A percentile compares a stretch with the other conserved stretches of the same genome.
These are phyloP conservation scores for Bacidia gigantensis DNA, from an alignment of 495 filamentous ascomycete species.

Conservation along the genomic window DNA sequence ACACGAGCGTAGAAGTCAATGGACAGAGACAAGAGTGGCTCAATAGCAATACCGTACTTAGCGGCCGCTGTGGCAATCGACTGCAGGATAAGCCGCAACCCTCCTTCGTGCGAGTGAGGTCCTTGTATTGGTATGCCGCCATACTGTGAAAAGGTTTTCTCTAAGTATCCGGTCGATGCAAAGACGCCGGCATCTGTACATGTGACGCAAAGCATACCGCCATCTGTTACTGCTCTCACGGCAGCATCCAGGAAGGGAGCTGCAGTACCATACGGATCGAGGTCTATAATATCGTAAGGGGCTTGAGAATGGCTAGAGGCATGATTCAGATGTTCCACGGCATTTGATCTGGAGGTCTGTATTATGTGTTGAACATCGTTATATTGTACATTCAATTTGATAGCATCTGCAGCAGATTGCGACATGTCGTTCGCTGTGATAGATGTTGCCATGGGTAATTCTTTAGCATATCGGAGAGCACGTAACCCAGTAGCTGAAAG, in stretches of 20 bases:
- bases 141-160: constrained; percentile 86
- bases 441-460: constrained; percentile 68
- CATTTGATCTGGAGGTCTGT: constrained; percentile 59
- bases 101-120: constrained; percentile 72
- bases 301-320: not conserved
- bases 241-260: constrained; percentile 84
- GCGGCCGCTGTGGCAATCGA: constrained; percentile 63
- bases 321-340: constrained; percentile 78
- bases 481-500: constrained; percentile 89
- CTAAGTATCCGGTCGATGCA: constrained; percentile 81
- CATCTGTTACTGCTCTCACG: constrained; percentile 67
- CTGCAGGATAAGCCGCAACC: constrained; percentile 73
- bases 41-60: constrained; percentile 78
- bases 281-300: constrained; percentile 88
- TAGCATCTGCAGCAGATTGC: constrained; percentile 59
- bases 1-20: constrained; percentile 93
- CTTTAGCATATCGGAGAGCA: constrained; percentile 80
- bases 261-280: constrained; percentile 91
- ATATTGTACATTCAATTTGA: constrained; percentile 68
- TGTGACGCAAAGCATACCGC: constrained; percentile 84
- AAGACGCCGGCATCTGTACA: constrained; percentile 92
- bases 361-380: constrained; percentile 63
- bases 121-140: constrained; percentile 80
- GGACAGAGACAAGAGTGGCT: constrained; percentile 80
- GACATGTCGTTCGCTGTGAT: constrained; percentile 87